Conservation (phyloP, 805 yeast species). For the Starmera caribaea region DNA sequence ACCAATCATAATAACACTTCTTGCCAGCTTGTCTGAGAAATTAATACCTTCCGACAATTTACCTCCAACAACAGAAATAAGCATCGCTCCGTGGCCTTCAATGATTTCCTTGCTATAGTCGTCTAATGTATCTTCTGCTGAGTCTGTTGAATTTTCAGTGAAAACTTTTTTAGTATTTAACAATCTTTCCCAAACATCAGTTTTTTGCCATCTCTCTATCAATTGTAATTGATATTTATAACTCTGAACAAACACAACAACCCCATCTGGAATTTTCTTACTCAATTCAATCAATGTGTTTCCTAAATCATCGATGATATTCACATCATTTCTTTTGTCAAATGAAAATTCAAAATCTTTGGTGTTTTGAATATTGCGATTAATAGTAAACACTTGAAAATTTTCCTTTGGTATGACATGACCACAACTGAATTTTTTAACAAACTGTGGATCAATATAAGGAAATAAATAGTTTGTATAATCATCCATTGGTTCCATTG, state of each 20-base stretch:
- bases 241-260: conserved; percentile 80
- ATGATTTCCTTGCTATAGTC: conserved; percentile 39
- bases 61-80: conserved; percentile 88
- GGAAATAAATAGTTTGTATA: conserved; percentile 62
- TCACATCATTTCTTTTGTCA: conserved; percentile 40
- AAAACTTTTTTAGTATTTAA: conserved; percentile 37
- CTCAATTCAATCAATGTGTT: conserved; percentile 32
- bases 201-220: conserved; percentile 39
- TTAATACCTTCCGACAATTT: conserved; percentile 90
- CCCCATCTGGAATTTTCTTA: conserved; percentile 53
- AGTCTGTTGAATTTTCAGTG: conserved; percentile 46
- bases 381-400: conserved; percentile 49
- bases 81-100: conserved; percentile 44
- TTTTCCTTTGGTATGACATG: conserved; percentile 74
- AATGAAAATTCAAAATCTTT: conserved; percentile 55
- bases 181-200: conserved; percentile 22
- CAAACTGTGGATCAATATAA: conserved; percentile 28
- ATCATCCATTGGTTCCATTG: conserved; percentile 86
- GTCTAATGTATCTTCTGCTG: conserved; percentile 35
- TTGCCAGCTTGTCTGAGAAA: conserved; percentile 77
- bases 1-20: conserved; percentile 82
- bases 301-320: conserved; percentile 44
- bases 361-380: conserved; percentile 5
- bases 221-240: conserved; percentile 59
- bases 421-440: conserved; percentile 60